phyloP scores from a whole-genome alignment of 306 rosid species.

The Inga leiocalycina region DNA sequence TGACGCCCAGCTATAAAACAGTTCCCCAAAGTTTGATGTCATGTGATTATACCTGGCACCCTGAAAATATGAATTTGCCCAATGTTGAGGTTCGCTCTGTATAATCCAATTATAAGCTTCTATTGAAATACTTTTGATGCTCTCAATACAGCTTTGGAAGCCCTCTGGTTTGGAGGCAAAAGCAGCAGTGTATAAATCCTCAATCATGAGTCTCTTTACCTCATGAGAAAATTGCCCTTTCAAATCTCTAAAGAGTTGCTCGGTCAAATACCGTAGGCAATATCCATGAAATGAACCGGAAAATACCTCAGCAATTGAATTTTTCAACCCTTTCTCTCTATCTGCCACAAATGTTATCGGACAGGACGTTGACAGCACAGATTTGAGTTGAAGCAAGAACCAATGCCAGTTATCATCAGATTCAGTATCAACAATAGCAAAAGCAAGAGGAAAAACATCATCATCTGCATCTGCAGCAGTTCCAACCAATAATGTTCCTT shows the following conservation, averaged over 20 bases:
- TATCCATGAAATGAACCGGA: conserved; percentile 82
- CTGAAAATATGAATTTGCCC: conserved; percentile 87
- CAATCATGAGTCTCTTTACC: conserved; percentile 88
- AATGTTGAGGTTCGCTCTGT: conserved; percentile 82
- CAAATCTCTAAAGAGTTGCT: conserved; percentile 88
- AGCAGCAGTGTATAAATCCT: conserved; percentile 87
- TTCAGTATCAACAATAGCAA: conserved; percentile 89
- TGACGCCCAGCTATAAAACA: conserved; percentile 89
- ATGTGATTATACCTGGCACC: conserved; percentile 91
- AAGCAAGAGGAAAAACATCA: conserved; percentile 88
- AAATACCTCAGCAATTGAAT: conserved; percentile 72
- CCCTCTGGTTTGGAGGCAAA: conserved; percentile 69
- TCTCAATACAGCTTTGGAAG: conserved; percentile 72
- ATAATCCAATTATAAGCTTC: conserved; percentile 89
- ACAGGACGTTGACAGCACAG: conserved; percentile 70
- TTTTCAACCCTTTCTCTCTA: conserved; percentile 77
- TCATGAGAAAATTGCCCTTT: conserved; percentile 93
- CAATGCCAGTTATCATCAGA: conserved; percentile 92
- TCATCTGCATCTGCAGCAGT: conserved; percentile 92
- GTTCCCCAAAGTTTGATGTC: conserved; percentile 93
- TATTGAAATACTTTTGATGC: conserved; percentile 69
- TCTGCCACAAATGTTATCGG: conserved; percentile 91
- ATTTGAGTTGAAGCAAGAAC: conserved; percentile 86
- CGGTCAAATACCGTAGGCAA: conserved; percentile 80
- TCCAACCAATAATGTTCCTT: conserved; percentile 88